Conservation (phyloP, 208 protist species). For the Crithidia acanthocephali region DNA sequence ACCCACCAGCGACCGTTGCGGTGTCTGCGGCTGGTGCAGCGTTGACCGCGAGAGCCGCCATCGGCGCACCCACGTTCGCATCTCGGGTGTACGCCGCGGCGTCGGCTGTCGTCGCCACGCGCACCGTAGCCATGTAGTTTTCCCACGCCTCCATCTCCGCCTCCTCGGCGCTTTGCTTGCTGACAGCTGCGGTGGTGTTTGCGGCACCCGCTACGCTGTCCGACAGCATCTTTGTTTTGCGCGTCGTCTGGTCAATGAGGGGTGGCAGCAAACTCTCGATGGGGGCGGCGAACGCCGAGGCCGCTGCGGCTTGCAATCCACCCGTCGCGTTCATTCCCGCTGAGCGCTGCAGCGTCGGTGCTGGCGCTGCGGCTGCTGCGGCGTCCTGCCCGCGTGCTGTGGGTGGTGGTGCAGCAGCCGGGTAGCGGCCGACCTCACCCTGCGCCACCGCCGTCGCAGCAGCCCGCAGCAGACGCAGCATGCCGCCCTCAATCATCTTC, state of each 20-base stretch:
- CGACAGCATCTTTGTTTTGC: neutral
- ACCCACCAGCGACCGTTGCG: neutral
- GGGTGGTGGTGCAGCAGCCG: neutral
- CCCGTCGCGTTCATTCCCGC: neutral
- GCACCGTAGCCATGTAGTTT: conserved; percentile 28
- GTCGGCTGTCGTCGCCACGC: conserved; percentile 14
- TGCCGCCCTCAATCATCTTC: conserved; percentile 57
- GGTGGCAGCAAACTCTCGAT: conserved; percentile 35
- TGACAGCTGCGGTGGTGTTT: neutral
- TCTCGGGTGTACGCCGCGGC: neutral
- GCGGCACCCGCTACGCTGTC: neutral
- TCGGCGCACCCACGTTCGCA: neutral
- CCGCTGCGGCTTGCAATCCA: too few relatives aligned
- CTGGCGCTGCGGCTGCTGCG: neutral
- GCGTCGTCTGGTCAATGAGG: conserved; percentile 27
- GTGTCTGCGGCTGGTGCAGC: neutral
- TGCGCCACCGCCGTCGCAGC: conserved; percentile 16
- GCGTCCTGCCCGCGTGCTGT: neutral
- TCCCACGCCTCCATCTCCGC: conserved; percentile 31
- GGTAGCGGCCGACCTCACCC: conserved; percentile 5
- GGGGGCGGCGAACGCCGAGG: neutral
- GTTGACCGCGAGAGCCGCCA: neutral
- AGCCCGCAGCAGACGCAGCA: conserved; percentile 33
- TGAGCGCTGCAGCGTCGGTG: neutral
- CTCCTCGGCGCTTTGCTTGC: conserved; percentile 20